phyloP scores from a whole-genome alignment of 345 rosid species.

The Aegle marmelos region DNA sequence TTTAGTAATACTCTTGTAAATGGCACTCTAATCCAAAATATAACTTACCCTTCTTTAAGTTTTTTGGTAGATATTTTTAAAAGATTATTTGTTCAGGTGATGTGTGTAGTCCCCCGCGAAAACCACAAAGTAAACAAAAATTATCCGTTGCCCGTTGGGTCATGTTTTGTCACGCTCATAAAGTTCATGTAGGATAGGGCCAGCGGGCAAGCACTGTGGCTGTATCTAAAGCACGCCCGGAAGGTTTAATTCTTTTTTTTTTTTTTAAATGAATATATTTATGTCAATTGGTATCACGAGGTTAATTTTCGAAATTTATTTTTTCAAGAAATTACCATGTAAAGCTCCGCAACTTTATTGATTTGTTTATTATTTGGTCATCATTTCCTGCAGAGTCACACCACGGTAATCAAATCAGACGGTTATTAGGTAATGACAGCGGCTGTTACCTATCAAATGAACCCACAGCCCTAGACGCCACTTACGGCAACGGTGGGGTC shows the following conservation, averaged over 20 bases:
- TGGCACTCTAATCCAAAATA: too few species aligned
- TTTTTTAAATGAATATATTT: too few species aligned
- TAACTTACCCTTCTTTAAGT: too few species aligned
- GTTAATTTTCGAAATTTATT: too few species aligned
- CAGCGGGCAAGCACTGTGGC: not conserved
- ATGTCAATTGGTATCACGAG: too few species aligned
- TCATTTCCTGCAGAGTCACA: not conserved
- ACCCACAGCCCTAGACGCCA: not conserved
- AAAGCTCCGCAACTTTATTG: too few species aligned
- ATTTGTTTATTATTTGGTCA: too few species aligned
- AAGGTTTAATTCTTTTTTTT: too few species aligned
- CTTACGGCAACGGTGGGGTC: slow-evolving; percentile 9
- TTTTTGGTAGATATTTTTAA: not conserved
- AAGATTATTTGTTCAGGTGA: too few species aligned
- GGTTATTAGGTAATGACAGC: not conserved
- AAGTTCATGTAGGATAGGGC: not conserved
- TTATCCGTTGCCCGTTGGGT: not conserved
- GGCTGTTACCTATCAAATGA: too few species aligned
- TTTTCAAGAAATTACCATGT: too few species aligned
- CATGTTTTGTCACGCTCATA: not conserved
- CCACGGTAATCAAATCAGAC: not conserved
- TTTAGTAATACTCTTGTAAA: too few species aligned
- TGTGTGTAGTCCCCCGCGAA: not conserved
- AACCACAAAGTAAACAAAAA: not conserved
- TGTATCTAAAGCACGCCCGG: not conserved